Evolutionary conservation across 805 yeast species (phyloP).

Genomic region (Blastobotrys chiropterorum): DNA sequence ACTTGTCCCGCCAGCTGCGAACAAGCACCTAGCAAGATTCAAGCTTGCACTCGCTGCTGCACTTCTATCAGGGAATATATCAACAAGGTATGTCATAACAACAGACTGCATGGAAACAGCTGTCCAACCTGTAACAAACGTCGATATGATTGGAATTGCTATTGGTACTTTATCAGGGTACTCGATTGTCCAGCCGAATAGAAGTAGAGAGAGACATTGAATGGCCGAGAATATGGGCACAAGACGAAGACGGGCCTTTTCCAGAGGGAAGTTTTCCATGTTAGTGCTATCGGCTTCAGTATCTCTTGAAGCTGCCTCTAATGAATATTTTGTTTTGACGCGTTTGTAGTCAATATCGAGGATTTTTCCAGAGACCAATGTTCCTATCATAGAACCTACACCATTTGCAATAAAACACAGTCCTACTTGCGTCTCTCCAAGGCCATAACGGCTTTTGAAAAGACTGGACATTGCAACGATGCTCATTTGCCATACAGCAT

Average conservation of each 20-base stretch:
- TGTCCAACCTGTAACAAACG: conserved; percentile 53
- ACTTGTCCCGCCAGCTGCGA: conserved; percentile 46
- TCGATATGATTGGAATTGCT: conserved; percentile 51
- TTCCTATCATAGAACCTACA: conserved; percentile 54
- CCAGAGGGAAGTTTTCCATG: conserved; percentile 45
- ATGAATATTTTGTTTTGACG: conserved; percentile 15
- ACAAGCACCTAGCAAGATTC: conserved; percentile 67
- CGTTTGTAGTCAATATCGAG: conserved; percentile 47
- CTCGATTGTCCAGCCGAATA: conserved; percentile 71
- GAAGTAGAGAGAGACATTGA: conserved; percentile 38
- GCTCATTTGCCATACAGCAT: conserved; percentile 63
- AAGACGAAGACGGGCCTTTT: conserved; percentile 46
- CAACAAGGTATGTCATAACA: conserved; percentile 54
- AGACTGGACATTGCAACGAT: conserved; percentile 44
- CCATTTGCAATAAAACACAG: conserved; percentile 73
- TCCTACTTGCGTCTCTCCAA: conserved; percentile 55
- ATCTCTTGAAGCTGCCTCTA: conserved; percentile 24
- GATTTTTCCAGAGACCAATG: conserved; percentile 50
- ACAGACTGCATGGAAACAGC: conserved; percentile 36
- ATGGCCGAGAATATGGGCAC: conserved; percentile 37
- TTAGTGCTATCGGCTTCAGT: too few species aligned
- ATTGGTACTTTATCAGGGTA: conserved; percentile 39
- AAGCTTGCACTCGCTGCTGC: conserved; percentile 70
- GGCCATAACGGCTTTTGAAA: conserved; percentile 44
- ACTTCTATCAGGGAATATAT: conserved; percentile 58